Conservation (phyloP, 768 basidiomycete genomes). For the Tubosaeta brunneosetosa region DNA sequence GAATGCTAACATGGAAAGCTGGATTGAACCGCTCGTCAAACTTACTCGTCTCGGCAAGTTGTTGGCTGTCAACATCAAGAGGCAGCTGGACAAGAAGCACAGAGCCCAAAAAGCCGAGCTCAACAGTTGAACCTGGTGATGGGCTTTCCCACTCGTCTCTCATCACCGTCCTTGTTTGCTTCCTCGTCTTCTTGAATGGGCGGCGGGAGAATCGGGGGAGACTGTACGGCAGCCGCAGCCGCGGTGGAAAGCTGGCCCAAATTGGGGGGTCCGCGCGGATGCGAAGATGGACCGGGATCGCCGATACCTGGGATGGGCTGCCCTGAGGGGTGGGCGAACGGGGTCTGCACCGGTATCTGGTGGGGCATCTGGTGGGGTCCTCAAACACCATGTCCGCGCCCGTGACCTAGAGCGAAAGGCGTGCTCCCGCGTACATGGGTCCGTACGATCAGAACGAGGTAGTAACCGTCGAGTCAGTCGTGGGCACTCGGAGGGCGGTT, state of each 20-base stretch:
- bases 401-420: slow-evolving; percentile 50
- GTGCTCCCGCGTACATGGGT: slow-evolving; percentile 62
- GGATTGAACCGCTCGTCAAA: slow-evolving; percentile 53
- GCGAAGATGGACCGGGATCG: slow-evolving; percentile 72
- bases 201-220: slow-evolving; percentile 20
- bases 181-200: slow-evolving; percentile 21
- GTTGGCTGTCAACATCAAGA: slow-evolving; percentile 62
- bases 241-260: slow-evolving; percentile 52
- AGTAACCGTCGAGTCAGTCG: slow-evolving; percentile 51
- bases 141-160: slow-evolving; percentile 70
- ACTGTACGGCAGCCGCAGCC: slow-evolving; percentile 43
- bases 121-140: slow-evolving; percentile 56
- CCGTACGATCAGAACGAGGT: slow-evolving; percentile 54
- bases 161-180: slow-evolving; percentile 25
- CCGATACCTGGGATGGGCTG: too few species aligned
- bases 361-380: too few species aligned
- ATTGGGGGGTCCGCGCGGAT: slow-evolving; percentile 63
- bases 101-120: slow-evolving; percentile 81
- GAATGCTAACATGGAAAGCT: slow-evolving; percentile 42
- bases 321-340: slow-evolving; percentile 24
- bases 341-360: too few species aligned
- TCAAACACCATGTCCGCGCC: slow-evolving; percentile 71
- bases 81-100: slow-evolving; percentile 74
- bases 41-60: slow-evolving; percentile 52
- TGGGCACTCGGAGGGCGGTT: slow-evolving; percentile 53